These are phyloP conservation scores for Quercus mongolica DNA, from an alignment of 306 rosid genomes.

Conservation along the genomic window DNA sequence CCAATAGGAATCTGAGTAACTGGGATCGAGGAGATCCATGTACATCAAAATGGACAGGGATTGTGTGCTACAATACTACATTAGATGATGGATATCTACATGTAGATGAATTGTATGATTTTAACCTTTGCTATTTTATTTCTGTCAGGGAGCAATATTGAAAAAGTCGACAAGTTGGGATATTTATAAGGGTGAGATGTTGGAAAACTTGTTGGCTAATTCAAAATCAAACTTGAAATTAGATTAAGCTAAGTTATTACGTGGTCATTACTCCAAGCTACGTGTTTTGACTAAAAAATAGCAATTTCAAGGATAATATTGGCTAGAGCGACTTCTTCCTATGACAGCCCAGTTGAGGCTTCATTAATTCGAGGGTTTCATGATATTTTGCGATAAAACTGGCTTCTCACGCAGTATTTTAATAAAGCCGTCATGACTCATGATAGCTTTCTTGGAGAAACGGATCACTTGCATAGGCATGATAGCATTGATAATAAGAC, in stretches of 20 bases:
- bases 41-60: constrained; percentile 67
- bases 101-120: constrained; percentile 67
- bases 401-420: no score
- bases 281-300: background rate
- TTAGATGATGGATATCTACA: constrained; percentile 63
- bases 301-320: no score
- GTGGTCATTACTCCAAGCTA: background rate
- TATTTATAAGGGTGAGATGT: background rate
- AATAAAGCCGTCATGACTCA: no score
- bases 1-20: constrained; percentile 63
- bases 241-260: no score
- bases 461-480: no score
- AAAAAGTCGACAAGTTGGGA: background rate
- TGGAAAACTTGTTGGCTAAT: background rate
- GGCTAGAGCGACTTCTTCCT: no score
- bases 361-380: no score
- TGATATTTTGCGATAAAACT: no score
- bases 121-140: constrained; percentile 16
- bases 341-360: no score
- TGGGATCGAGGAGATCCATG: constrained; percentile 90
- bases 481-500: no score
- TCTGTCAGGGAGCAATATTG: constrained; percentile 7
- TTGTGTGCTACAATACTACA: constrained; percentile 58
- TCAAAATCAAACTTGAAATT: background rate
- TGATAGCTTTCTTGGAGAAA: no score